Percentiles rank a stretch among this genome's conserved stretches.
Conservation (phyloP, 495 filamentous ascomycete genomes). For the Neurospora tetraspora region DNA sequence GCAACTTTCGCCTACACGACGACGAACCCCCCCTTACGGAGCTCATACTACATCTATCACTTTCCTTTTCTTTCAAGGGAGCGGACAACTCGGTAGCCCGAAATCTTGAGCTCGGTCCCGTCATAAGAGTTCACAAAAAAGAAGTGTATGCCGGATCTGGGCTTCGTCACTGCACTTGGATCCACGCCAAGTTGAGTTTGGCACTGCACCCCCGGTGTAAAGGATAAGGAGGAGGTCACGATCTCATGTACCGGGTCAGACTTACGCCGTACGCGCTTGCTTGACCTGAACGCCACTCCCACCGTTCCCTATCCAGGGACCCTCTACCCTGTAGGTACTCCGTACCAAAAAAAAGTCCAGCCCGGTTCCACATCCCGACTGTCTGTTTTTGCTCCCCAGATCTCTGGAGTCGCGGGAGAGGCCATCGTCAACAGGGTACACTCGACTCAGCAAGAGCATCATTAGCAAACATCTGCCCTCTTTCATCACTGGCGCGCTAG, state of each 20-base stretch:
- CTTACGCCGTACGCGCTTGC: neutral
- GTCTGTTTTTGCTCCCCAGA: slow-evolving; percentile 3
- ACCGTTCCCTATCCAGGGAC: slow-evolving; percentile 5
- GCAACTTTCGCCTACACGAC: neutral
- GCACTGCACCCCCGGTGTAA: slow-evolving; percentile 1
- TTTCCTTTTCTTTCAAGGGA: neutral
- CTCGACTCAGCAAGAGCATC: neutral
- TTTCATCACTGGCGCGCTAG: neutral
- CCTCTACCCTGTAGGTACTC: slow-evolving; percentile 8
- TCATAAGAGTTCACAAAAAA: neutral
- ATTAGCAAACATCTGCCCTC: neutral
- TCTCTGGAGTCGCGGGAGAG: slow-evolving; percentile 8
- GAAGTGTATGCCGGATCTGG: slow-evolving; percentile 13
- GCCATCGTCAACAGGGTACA: neutral
- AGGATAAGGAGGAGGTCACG: neutral
- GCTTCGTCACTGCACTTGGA: slow-evolving; percentile 6
- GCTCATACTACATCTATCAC: neutral
- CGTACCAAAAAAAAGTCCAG: slow-evolving; percentile 3
- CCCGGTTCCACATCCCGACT: slow-evolving; percentile 3
- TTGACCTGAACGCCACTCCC: slow-evolving; percentile 11
- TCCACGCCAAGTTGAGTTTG: slow-evolving; percentile 1
- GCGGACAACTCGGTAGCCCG: neutral
- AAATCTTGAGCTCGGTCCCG: neutral
- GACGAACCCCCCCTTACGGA: neutral
- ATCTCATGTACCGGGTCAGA: slow-evolving; percentile 2